Evolutionary conservation across 169 alveolate species (phyloP), one percentile per base, ranked within the genome.

Genomic region (Babesia bovis): DNA sequence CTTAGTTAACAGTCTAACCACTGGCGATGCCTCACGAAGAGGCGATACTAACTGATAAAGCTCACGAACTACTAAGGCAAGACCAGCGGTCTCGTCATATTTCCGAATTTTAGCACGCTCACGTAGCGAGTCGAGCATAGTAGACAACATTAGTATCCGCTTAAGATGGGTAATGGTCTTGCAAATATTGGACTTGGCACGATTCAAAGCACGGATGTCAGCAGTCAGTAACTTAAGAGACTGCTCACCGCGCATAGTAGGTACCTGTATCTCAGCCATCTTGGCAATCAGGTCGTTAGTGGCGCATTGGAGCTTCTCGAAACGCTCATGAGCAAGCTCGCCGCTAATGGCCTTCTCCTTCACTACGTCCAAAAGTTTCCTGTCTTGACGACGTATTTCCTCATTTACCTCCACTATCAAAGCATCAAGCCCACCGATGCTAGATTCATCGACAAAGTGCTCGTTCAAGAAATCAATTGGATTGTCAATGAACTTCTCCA

Each of bases 111-210:
- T 69, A 5, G 83, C 82, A 30, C 44, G 38, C 32, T 67, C 71
- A n/a, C 83, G 38, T 55, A 69, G 53, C 33, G 73, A 63, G 33
- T 67, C 83, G 47, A 78, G 53, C 82, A 70, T 67, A 9, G 73
- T 58, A 17, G 83, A 78, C 3, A 78, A 59, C 77, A 69, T 78
- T 7, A 59, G 61, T 15, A 78, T 32, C 25, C 87, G 63, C 59
- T 78, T 78, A 23, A 78, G 47, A 40, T 57, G 49, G 32, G 56
- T 40, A 10, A 78, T 78, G 36, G 87, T 78, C 35, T 78, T 63
- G 61, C 83, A 78, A 45, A 78, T 78, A 53, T 78, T 78, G 10
- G n/a, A 41, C 38, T 78, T 78, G 21, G 87, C 87, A 21, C 57
- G 66, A 40, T 78, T 63, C 15, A 78, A 60, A 26, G 82, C 87